A percentile compares a stretch with the other conserved stretches of the same genome.
Evolutionary conservation across 805 yeast genomes (phyloP).

Genomic region (Suhomyces tanzawaensis): DNA sequence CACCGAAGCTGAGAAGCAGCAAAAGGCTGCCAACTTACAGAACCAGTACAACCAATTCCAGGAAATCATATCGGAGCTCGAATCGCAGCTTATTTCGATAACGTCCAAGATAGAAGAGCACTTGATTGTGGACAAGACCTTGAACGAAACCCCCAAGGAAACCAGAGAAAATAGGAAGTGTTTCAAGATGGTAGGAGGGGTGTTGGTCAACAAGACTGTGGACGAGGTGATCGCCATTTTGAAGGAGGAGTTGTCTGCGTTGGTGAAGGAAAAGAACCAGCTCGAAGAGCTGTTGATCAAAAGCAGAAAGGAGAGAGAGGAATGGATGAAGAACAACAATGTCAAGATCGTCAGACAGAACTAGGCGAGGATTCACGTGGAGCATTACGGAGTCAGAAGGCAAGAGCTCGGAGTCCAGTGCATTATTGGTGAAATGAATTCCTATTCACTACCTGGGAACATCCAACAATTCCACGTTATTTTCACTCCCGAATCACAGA

Average conservation of each 20-base stretch:
- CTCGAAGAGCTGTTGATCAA: slow-evolving; percentile 26
- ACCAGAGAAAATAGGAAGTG: slow-evolving; percentile 61
- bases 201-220: slow-evolving; percentile 77
- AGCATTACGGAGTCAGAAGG: no score
- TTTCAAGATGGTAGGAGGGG: slow-evolving; percentile 92
- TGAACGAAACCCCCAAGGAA: slow-evolving; percentile 32
- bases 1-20: slow-evolving; percentile 14
- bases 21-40: slow-evolving; percentile 41
- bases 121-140: slow-evolving; percentile 39
- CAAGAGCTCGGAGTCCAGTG: no score
- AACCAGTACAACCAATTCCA: slow-evolving; percentile 40
- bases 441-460: no score
- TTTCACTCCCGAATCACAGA: no score
- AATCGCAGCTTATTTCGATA: slow-evolving; percentile 34
- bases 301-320: slow-evolving; percentile 33
- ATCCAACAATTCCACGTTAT: no score
- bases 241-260: slow-evolving; percentile 45
- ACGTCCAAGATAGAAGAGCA: slow-evolving; percentile 41
- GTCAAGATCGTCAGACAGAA: slow-evolving; percentile 39
- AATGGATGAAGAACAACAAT: slow-evolving; percentile 41
- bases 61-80: slow-evolving; percentile 37
- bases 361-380: no score
- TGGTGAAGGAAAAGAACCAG: slow-evolving; percentile 21
- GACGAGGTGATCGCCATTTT: slow-evolving; percentile 70
- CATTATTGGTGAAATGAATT: no score